Percentiles rank a stretch among this genome's conserved stretches.
Conservation (phyloP, 225 moss, liverwort and hornwort genomes). For the Lunularia cruciata region DNA sequence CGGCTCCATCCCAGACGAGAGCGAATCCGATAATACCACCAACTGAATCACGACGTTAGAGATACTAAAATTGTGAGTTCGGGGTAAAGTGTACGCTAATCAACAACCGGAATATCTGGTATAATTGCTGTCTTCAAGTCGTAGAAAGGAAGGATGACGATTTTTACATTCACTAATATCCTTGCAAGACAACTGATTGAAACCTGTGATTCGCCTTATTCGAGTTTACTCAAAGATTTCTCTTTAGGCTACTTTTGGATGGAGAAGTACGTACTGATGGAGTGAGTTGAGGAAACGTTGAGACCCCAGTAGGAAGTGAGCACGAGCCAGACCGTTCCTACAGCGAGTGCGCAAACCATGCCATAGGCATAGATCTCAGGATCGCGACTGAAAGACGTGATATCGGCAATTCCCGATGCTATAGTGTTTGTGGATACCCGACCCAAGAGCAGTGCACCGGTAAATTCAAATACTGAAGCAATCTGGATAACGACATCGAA, state of each 20-base stretch:
- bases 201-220: too few species aligned
- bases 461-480: slow-evolving; percentile 58
- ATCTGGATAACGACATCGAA: too few species aligned
- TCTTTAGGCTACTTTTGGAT: too few species aligned
- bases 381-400: slow-evolving; percentile 44
- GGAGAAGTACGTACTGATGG: slow-evolving; percentile 72
- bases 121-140: too few species aligned
- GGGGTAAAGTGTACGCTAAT: too few species aligned
- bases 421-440: slow-evolving; percentile 69
- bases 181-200: too few species aligned
- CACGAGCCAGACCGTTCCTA: slow-evolving; percentile 65
- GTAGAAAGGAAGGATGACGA: too few species aligned
- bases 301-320: slow-evolving; percentile 59
- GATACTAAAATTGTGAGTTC: too few species aligned
- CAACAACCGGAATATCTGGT: too few species aligned
- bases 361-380: slow-evolving; percentile 77
- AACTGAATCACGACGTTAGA: slow-evolving; percentile 53
- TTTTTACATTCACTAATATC: too few species aligned
- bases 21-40: slow-evolving; percentile 67
- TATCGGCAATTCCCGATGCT: slow-evolving; percentile 60
- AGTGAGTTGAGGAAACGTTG: slow-evolving; percentile 55
- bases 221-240: too few species aligned
- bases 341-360: slow-evolving; percentile 63
- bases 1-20: slow-evolving; percentile 62
- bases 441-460: slow-evolving; percentile 56